These are phyloP conservation scores for Carex parvula DNA, from an alignment of 176 grass and related monocot species.

Conservation along the genomic window DNA sequence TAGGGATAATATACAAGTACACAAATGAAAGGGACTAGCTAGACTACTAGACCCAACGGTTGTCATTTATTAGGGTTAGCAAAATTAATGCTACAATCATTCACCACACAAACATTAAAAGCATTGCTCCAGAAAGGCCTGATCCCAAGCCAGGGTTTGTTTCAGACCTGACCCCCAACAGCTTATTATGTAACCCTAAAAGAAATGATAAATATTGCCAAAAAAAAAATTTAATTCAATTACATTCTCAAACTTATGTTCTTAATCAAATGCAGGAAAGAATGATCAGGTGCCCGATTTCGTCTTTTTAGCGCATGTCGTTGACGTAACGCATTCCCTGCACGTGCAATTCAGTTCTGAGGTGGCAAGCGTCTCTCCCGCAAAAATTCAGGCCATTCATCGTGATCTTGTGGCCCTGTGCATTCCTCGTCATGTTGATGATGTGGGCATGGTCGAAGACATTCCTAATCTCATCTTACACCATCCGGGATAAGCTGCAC, in stretches of 20 bases:
- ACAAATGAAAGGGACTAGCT: not conserved
- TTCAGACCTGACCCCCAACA: not conserved
- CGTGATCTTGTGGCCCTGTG: constrained; percentile 40
- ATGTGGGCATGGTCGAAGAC: constrained; percentile 80
- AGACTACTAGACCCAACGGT: not conserved
- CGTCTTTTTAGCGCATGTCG: constrained; percentile 81
- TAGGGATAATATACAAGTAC: not conserved
- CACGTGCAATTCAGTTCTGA: constrained; percentile 63
- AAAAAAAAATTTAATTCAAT: not conserved
- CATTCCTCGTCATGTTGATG: constrained; percentile 52
- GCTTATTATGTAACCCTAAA: not conserved
- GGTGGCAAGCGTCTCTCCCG: constrained; percentile 43
- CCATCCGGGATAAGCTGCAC: constrained; percentile 40
- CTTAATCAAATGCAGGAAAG: constrained; percentile 29
- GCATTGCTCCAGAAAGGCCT: not conserved
- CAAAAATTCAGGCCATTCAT: constrained; percentile 41
- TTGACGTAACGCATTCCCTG: constrained; percentile 70
- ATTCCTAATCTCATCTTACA: constrained; percentile 65
- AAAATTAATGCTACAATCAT: not conserved
- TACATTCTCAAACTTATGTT: not conserved
- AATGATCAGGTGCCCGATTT: constrained; percentile 65
- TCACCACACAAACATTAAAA: not conserved
- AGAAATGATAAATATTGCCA: not conserved
- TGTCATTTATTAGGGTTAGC: not conserved
- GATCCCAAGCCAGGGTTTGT: no score